These are phyloP conservation scores for Diplodia corticola DNA, from an alignment of 2,329 filamentous ascomycete species.

Conservation along the genomic window DNA sequence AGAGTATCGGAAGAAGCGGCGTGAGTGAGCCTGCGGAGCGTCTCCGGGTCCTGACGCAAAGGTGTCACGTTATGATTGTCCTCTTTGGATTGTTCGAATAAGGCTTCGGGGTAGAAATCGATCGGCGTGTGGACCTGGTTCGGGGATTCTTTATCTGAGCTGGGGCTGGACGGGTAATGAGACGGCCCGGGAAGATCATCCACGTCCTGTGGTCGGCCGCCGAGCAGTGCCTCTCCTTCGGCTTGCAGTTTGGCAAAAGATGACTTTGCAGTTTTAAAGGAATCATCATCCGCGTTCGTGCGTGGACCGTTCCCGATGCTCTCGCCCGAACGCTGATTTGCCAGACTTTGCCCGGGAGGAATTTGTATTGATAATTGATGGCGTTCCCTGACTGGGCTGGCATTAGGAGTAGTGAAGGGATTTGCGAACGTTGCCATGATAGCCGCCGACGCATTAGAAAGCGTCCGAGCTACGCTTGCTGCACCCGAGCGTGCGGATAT, in stretches of 20 bases:
- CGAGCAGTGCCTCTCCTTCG: constrained; percentile 55
- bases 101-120: background rate
- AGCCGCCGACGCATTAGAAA: constrained; percentile 47
- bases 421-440: constrained; percentile 37
- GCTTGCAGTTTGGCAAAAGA: constrained; percentile 52
- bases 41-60: background rate
- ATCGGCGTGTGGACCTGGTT: background rate
- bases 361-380: constrained; percentile 10
- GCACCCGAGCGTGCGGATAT: constrained; percentile 45
- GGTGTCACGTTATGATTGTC: background rate
- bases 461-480: constrained; percentile 45
- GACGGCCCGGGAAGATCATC: constrained; percentile 5
- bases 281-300: constrained; percentile 46
- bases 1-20: constrained; percentile 13
- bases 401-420: constrained; percentile 37
- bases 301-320: constrained; percentile 40
- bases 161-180: background rate
- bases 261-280: constrained; percentile 53
- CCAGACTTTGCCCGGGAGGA: background rate
- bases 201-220: constrained; percentile 39
- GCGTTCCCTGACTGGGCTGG: constrained; percentile 30
- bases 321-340: constrained; percentile 30
- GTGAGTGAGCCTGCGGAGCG: background rate
- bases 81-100: background rate
- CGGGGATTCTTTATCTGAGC: constrained; percentile 5